phyloP scores from a whole-genome alignment of 2,329 filamentous ascomycete species.

The Trichoderma arundinaceum region DNA sequence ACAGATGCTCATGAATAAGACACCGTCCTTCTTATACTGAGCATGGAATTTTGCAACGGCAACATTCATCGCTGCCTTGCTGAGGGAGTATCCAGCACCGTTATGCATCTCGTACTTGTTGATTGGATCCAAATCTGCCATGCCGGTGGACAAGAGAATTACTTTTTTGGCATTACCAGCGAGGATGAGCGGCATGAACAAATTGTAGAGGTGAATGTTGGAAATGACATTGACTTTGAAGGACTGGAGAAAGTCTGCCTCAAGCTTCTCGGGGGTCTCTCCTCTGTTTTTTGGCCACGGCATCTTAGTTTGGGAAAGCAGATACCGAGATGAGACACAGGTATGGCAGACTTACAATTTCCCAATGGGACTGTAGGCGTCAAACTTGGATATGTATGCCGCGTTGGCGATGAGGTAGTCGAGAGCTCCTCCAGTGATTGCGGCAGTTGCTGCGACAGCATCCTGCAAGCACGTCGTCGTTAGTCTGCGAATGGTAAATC shows the following conservation, averaged over 20 bases:
- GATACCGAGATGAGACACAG: no score
- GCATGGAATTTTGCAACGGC: background rate
- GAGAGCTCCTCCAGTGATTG: background rate
- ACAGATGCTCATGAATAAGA: constrained; percentile 11
- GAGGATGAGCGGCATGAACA: constrained; percentile 12
- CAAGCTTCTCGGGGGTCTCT: background rate
- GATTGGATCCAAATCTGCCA: constrained; percentile 11
- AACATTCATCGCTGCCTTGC: constrained; percentile 16
- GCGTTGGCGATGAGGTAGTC: constrained; percentile 14
- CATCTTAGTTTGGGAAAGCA: no score
- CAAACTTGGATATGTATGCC: constrained; percentile 1
- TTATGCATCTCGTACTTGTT: background rate
- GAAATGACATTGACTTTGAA: constrained; percentile 9
- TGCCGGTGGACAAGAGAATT: constrained; percentile 2
- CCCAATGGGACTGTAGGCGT: constrained; percentile 12
- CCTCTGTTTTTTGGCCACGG: background rate
- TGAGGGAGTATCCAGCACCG: constrained; percentile 4
- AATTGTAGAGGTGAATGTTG: constrained; percentile 3
- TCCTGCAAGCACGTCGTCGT: background rate
- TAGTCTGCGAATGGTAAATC: background rate
- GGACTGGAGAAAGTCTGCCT: constrained; percentile 12
- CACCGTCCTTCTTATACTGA: constrained; percentile 1
- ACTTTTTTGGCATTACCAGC: background rate
- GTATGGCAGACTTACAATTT: background rate
- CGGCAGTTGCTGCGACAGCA: background rate